phyloP scores from a whole-genome alignment of 495 filamentous ascomycete species.

The Penicillium dipodomyicola region DNA sequence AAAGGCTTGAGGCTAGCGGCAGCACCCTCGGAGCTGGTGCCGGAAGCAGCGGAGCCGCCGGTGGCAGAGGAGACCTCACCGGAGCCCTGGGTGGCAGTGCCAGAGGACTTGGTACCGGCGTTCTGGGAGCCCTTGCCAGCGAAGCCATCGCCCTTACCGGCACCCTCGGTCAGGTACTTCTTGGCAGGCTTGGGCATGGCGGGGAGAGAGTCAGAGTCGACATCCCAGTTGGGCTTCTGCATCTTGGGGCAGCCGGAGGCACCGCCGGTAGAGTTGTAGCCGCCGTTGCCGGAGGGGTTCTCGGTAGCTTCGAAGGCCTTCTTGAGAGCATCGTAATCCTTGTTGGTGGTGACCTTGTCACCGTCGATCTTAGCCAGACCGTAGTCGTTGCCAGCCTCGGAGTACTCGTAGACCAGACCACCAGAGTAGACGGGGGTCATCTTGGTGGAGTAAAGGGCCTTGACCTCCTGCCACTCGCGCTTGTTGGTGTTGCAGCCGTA shows the following conservation, averaged over 20 bases:
- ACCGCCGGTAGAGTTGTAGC: slow-evolving; percentile 66
- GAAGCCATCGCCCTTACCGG: slow-evolving; percentile 71
- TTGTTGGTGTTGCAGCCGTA: slow-evolving; percentile 83
- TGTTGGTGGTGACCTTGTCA: slow-evolving; percentile 49
- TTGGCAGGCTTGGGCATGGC: slow-evolving; percentile 67
- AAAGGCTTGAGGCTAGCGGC: slow-evolving; percentile 44
- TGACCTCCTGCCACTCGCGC: slow-evolving; percentile 79
- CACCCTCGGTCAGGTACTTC: slow-evolving; percentile 69
- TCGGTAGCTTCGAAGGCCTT: slow-evolving; percentile 59
- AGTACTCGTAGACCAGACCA: slow-evolving; percentile 94
- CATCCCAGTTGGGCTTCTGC: slow-evolving; percentile 69
- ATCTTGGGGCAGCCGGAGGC: slow-evolving; percentile 64
- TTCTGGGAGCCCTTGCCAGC: slow-evolving; percentile 70
- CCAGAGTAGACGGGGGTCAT: slow-evolving; percentile 96
- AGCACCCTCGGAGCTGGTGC: slow-evolving; percentile 41
- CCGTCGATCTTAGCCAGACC: slow-evolving; percentile 73
- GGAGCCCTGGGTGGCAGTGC: slow-evolving; percentile 62
- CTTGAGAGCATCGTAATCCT: slow-evolving; percentile 69
- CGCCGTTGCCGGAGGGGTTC: slow-evolving; percentile 71
- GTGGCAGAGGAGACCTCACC: slow-evolving; percentile 45
- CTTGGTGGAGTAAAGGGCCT: slow-evolving; percentile 71
- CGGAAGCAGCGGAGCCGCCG: slow-evolving; percentile 29
- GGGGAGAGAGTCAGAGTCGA: slow-evolving; percentile 65
- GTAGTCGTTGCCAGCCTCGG: slow-evolving; percentile 69
- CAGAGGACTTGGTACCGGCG: slow-evolving; percentile 57